A percentile compares a stretch with the other conserved stretches of the same genome.
Conservation (phyloP, 2,329 filamentous ascomycete genomes). For the Penicillium sp. region DNA sequence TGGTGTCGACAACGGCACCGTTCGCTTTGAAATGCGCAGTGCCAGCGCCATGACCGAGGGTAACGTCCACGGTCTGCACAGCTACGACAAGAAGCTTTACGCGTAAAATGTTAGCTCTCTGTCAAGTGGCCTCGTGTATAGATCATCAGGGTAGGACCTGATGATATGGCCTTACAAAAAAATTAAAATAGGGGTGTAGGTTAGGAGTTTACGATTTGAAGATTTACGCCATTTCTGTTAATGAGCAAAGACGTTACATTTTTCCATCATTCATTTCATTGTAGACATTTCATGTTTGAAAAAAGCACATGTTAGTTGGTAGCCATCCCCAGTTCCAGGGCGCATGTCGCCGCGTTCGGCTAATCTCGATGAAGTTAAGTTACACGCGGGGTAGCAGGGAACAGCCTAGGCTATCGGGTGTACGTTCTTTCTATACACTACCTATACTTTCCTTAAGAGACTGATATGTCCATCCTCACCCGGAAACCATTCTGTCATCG, state of each 20-base stretch:
- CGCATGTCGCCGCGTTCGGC: slow-evolving; percentile 22
- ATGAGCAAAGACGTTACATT: slow-evolving; percentile 18
- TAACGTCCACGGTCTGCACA: slow-evolving; percentile 93
- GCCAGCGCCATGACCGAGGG: slow-evolving; percentile 95
- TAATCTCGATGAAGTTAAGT: slow-evolving; percentile 19
- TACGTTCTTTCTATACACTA: slow-evolving; percentile 16
- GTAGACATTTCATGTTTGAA: not conserved
- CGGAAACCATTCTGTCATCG: slow-evolving; percentile 1
- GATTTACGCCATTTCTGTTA: slow-evolving; percentile 26
- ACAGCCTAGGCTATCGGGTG: slow-evolving; percentile 27
- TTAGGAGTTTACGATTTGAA: slow-evolving; percentile 34
- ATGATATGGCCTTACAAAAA: slow-evolving; percentile 34
- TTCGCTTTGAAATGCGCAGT: slow-evolving; percentile 92
- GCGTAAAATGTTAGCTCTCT: slow-evolving; percentile 57
- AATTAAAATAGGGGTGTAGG: slow-evolving; percentile 32
- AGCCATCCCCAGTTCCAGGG: not conserved
- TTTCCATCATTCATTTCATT: slow-evolving; percentile 5
- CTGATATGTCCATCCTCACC: slow-evolving; percentile 14
- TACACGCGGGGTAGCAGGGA: slow-evolving; percentile 26
- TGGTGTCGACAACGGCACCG: slow-evolving; percentile 69
- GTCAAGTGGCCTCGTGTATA: slow-evolving; percentile 25
- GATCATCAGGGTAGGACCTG: slow-evolving; percentile 20
- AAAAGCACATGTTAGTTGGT: not conserved
- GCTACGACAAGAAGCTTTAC: slow-evolving; percentile 99
- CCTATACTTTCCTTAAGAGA: not conserved